phyloP scores from a whole-genome alignment of 805 yeast species.

The Clavispora santaluciae region DNA sequence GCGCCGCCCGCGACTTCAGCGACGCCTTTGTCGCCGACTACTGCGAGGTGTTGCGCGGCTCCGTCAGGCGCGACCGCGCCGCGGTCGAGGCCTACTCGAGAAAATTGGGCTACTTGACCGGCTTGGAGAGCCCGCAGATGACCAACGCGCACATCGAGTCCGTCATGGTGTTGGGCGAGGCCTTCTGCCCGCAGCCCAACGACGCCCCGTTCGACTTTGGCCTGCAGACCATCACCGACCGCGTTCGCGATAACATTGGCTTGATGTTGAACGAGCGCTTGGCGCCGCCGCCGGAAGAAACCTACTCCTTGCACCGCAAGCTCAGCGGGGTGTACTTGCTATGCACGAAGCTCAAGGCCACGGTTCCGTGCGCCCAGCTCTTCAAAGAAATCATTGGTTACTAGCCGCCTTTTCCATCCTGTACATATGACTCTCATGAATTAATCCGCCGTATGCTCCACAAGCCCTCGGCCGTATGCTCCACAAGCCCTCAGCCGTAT shows the following conservation, averaged over 20 bases:
- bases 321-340: constrained; percentile 89
- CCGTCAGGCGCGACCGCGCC: constrained; percentile 62
- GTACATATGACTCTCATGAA: background rate
- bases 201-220: constrained; percentile 65
- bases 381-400: constrained; percentile 72
- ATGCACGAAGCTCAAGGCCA: constrained; percentile 80
- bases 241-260: constrained; percentile 83
- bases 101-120: constrained; percentile 84
- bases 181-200: constrained; percentile 58
- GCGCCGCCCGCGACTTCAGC: constrained; percentile 82
- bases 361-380: constrained; percentile 72
- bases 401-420: constrained; percentile 14
- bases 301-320: constrained; percentile 93
- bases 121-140: constrained; percentile 85
- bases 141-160: constrained; percentile 89
- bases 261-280: constrained; percentile 88
- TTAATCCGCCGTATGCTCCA: too few species aligned
- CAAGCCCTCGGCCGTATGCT: too few species aligned
- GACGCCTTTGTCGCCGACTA: constrained; percentile 66
- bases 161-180: constrained; percentile 87
- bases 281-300: constrained; percentile 97
- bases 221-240: constrained; percentile 86
- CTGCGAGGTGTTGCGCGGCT: constrained; percentile 66
- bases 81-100: constrained; percentile 61
- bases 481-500: too few species aligned